These are phyloP conservation scores for Furcasterigmium furcatum DNA, from an alignment of 2,329 filamentous ascomycete genomes.

Conservation along the genomic window DNA sequence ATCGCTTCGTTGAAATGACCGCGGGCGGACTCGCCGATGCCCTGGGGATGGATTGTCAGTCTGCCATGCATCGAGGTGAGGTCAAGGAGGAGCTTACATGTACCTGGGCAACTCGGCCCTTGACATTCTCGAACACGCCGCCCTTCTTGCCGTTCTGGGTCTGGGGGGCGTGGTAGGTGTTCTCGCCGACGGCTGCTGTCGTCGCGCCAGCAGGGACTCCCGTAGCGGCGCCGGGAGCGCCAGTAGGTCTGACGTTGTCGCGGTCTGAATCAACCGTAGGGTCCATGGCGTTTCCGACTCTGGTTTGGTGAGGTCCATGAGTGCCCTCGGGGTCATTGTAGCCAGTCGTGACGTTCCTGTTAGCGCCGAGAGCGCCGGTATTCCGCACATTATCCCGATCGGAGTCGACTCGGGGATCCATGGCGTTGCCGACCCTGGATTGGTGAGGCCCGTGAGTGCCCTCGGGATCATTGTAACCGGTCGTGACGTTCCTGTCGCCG, in stretches of 20 bases:
- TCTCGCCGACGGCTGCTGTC: neutral
- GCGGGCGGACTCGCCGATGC: conserved; percentile 10
- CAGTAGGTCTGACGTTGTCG: conserved; percentile 18
- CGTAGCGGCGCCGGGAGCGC: neutral
- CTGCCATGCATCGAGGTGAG: too few relatives aligned
- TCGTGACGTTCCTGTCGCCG: neutral
- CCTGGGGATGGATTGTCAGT: conserved; percentile 1
- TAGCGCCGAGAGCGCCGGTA: conserved; percentile 3
- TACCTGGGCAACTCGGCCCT: conserved; percentile 11
- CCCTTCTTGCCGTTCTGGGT: conserved; percentile 1
- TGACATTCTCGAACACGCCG: conserved; percentile 6
- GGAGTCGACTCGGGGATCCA: conserved; percentile 49
- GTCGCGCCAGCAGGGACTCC: neutral
- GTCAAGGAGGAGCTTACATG: conserved; percentile 4
- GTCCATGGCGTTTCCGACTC: conserved; percentile 45
- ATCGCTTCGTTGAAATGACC: conserved; percentile 28
- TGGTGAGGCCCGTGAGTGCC: conserved; percentile 37
- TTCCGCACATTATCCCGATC: conserved; percentile 32
- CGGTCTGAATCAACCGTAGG: conserved; percentile 50
- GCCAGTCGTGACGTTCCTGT: neutral
- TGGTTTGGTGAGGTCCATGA: conserved; percentile 38
- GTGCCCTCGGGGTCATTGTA: conserved; percentile 17
- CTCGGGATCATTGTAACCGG: conserved; percentile 8
- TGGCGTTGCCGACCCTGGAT: conserved; percentile 40
- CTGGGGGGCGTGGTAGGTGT: neutral